Evolutionary conservation across 1,139 yeast genomes (phyloP), one percentile per base, ranked within the genome.

Genomic region (Petasospora rhodanensis): DNA sequence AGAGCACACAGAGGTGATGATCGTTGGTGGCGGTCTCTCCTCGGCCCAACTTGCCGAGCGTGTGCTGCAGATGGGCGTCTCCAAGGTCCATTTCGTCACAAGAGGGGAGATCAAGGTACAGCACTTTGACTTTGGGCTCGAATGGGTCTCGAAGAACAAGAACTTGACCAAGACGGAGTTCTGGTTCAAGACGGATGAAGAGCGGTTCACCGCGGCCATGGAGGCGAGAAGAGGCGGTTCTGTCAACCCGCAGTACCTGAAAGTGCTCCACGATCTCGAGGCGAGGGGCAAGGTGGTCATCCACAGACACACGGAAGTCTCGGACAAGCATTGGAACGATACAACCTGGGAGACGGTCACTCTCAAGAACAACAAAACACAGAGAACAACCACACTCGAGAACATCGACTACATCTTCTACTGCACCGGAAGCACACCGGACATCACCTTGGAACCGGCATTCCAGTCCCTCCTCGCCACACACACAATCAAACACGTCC

Each of bases 121-220:
- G 45, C 74, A 69, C 42, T 68, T 69, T 49, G 75, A 69, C 41
- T 68, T 68, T 45, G 73, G 68, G 42, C 52, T 69, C 29, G 74
- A 69, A 39, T 69, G 74, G 74, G 73, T 68, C n/a, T 65, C 74
- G 14, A 69, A 69, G 42, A 69, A 67, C 45, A 63, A 63, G 41
- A 70, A 53, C n/a, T 68, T 22, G 10, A 14, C 28, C 22, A 32
- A 32, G 20, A 28, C 35, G 2, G 17, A 22, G 17, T 32, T 32
- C 22, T 68, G 67, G 51, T 61, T 66, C 42, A 72, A 66, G 24
- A 59, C 68, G 0, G 72, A 68, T 37, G 61, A 61, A 32, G 73
- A 67, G 38, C 45, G 72, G 26, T 50, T 47, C 24, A 54, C 65
- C 14, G 66, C 66, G 65, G 63, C 68, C 22, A 52, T 57, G 14